phyloP scores from a whole-genome alignment of 495 filamentous ascomycete species.

The Letharia columbiana region DNA sequence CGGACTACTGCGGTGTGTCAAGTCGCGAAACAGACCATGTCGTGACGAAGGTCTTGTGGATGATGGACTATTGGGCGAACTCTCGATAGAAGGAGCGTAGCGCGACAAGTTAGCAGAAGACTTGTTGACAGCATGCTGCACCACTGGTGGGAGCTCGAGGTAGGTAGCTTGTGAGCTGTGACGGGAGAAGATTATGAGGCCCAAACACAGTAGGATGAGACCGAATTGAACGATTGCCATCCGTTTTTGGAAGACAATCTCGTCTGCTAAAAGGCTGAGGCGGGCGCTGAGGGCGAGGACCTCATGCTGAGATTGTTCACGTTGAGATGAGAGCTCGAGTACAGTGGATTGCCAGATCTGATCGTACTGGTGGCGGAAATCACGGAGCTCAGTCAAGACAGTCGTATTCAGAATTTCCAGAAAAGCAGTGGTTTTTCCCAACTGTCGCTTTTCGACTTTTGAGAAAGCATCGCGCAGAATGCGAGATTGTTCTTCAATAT shows the following conservation, averaged over 20 bases:
- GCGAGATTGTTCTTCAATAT: constrained; percentile 91
- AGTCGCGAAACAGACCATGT: constrained; percentile 26
- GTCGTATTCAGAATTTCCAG: constrained; percentile 77
- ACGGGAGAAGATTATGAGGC: constrained; percentile 71
- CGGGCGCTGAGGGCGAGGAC: constrained; percentile 72
- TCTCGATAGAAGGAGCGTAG: constrained; percentile 33
- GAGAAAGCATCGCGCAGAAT: constrained; percentile 85
- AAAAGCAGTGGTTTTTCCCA: constrained; percentile 72
- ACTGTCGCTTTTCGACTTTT: constrained; percentile 82
- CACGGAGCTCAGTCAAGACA: constrained; percentile 73
- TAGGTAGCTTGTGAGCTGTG: constrained; percentile 31
- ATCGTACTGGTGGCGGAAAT: constrained; percentile 80
- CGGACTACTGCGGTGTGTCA: constrained; percentile 24
- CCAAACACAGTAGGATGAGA: constrained; percentile 78
- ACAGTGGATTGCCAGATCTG: constrained; percentile 94
- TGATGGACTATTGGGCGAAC: constrained; percentile 39
- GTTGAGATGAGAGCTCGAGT: constrained; percentile 79
- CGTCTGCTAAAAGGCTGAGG: constrained; percentile 80
- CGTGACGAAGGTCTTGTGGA: constrained; percentile 38
- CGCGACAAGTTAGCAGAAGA: constrained; percentile 31
- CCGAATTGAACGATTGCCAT: constrained; percentile 85
- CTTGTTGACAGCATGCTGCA: constrained; percentile 49
- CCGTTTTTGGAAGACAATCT: constrained; percentile 91
- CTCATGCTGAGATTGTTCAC: constrained; percentile 70
- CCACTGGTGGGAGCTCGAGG: constrained; percentile 44